Evolutionary conservation across 352 stramenopile genomes (phyloP).

Genomic region (Phytophthora pseudosyringae): DNA sequence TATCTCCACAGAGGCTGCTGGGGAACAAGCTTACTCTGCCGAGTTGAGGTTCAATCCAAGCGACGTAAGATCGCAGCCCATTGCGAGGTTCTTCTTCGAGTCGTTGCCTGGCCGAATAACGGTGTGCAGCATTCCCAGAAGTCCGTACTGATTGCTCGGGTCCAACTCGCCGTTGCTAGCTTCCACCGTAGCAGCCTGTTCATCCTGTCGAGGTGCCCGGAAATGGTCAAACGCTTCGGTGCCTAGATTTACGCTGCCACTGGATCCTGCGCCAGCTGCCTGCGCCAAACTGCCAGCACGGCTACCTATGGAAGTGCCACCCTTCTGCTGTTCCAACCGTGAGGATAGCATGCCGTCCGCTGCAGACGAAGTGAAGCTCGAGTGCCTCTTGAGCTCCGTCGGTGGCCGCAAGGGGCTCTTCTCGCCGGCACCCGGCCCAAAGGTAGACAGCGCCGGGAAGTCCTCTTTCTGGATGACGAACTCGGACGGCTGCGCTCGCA

Average conservation of each 20-base stretch:
- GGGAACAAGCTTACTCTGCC: constrained; percentile 64
- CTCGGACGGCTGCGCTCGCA: constrained; percentile 65
- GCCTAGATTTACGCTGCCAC: constrained; percentile 56
- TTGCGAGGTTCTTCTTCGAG: constrained; percentile 76
- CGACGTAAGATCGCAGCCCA: constrained; percentile 83
- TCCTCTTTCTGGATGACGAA: constrained; percentile 91
- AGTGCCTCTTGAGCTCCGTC: constrained; percentile 67
- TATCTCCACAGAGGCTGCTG: neutral
- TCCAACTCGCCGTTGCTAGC: constrained; percentile 59
- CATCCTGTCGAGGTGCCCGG: constrained; percentile 41
- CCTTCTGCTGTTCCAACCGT: constrained; percentile 45
- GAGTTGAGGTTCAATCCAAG: constrained; percentile 88
- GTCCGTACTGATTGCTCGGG: constrained; percentile 76
- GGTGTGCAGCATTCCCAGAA: constrained; percentile 83
- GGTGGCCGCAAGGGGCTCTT: constrained; percentile 52
- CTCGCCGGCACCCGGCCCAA: constrained; percentile 53
- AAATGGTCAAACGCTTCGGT: constrained; percentile 70
- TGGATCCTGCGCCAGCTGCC: constrained; percentile 17
- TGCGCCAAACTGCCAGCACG: constrained; percentile 29
- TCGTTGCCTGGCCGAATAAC: constrained; percentile 76
- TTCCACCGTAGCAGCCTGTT: constrained; percentile 22
- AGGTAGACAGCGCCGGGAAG: constrained; percentile 83
- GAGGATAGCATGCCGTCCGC: constrained; percentile 65
- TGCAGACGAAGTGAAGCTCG: constrained; percentile 74
- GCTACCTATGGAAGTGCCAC: constrained; percentile 70